Percentiles rank a stretch among this genome's conserved stretches.
Conservation (phyloP, 345 rosid species). For the Melaleuca alternifolia region DNA sequence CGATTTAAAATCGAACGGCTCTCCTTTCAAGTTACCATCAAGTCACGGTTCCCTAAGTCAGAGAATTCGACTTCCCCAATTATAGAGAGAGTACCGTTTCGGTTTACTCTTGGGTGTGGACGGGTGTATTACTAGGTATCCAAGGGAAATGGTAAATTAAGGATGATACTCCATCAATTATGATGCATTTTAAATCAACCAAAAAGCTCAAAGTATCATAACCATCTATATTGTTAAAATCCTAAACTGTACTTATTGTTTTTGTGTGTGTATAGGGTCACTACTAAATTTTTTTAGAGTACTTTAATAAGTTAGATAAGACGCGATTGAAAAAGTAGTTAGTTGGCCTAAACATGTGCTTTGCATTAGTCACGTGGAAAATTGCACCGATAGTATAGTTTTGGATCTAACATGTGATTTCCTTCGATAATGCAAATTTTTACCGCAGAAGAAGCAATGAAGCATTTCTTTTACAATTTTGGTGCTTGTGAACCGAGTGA, state of each 20-base stretch:
- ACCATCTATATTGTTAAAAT: background rate
- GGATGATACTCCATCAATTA: background rate
- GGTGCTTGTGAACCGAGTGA: background rate
- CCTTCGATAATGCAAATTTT: fast-evolving
- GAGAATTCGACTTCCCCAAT: too few species aligned
- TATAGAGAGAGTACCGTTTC: background rate
- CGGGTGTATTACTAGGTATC: background rate
- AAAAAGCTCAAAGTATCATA: background rate
- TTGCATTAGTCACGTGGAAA: background rate
- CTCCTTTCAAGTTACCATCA: too few species aligned
- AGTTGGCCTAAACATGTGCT: background rate
- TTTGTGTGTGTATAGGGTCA: background rate
- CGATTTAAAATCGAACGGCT: too few species aligned
- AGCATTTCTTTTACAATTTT: background rate
- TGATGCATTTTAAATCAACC: background rate
- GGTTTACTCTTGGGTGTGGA: background rate
- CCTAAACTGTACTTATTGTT: background rate
- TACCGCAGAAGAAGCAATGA: background rate
- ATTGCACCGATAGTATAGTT: fast-evolving
- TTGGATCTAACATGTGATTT: fast-evolving
- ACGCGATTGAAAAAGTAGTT: background rate
- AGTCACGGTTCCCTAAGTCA: too few species aligned
- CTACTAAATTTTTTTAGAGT: background rate
- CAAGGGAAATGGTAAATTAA: background rate
- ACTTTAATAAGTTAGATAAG: background rate